phyloP scores from a whole-genome alignment of 768 basidiomycete species.

The Boletus subcaerulescens region DNA sequence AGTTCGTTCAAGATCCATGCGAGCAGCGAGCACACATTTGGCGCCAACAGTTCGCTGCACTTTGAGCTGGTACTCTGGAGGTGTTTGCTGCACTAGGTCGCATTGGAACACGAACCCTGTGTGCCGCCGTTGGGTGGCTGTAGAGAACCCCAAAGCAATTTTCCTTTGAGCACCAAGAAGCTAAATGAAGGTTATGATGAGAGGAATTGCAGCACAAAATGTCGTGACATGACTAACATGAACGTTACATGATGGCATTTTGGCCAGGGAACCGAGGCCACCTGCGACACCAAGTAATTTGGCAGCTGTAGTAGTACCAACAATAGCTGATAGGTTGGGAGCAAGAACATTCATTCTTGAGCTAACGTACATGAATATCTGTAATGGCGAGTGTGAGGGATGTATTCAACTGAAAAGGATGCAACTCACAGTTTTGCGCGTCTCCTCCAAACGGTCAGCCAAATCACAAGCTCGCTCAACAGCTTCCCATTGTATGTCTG shows the following conservation, averaged over 20 bases:
- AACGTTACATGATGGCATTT: slow-evolving; percentile 95
- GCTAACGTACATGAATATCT: slow-evolving; percentile 99
- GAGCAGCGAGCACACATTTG: slow-evolving; percentile 83
- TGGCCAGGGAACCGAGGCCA: slow-evolving; percentile 83
- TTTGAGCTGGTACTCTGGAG: slow-evolving; percentile 86
- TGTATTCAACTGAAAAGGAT: not conserved
- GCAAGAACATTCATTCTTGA: slow-evolving; percentile 98
- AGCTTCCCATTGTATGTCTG: slow-evolving; percentile 70
- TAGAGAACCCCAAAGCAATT: slow-evolving; percentile 89
- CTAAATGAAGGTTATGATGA: slow-evolving; percentile 38
- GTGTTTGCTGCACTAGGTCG: slow-evolving; percentile 80
- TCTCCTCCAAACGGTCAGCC: slow-evolving; percentile 83
- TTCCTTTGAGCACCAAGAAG: slow-evolving; percentile 93
- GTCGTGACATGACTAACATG: slow-evolving; percentile 54
- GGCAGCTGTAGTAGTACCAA: slow-evolving; percentile 97
- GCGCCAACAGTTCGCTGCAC: slow-evolving; percentile 93
- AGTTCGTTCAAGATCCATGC: slow-evolving; percentile 90
- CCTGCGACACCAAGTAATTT: slow-evolving; percentile 97
- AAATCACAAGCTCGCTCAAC: slow-evolving; percentile 87
- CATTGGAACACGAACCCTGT: slow-evolving; percentile 98
- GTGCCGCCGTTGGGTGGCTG: slow-evolving; percentile 82
- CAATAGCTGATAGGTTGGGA: slow-evolving; percentile 96
- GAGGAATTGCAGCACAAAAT: not conserved
- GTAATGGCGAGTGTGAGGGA: slow-evolving; percentile 5
- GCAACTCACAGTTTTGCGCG: slow-evolving; percentile 71